A percentile compares a stretch with the other conserved stretches of the same genome.
Conservation (phyloP, 2,329 filamentous ascomycete species). For the Phyllosticta citrichinensis region DNA sequence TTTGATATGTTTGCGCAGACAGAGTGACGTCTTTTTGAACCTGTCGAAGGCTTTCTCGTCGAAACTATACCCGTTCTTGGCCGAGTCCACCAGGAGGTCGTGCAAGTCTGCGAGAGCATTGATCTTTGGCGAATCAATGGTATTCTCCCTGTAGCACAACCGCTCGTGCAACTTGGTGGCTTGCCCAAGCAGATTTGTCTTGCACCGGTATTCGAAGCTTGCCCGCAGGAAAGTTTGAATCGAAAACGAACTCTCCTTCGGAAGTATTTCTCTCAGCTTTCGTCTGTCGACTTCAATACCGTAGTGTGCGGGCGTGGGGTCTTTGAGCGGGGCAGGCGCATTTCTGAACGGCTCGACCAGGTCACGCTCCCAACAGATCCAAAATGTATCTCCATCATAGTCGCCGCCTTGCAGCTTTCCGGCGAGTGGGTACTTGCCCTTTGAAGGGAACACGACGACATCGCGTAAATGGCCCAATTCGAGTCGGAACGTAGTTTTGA, state of each 20-base stretch:
- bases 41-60: slow-evolving; percentile 33
- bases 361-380: slow-evolving; percentile 62
- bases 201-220: slow-evolving; percentile 50
- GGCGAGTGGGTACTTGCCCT: slow-evolving; percentile 53
- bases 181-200: slow-evolving; percentile 48
- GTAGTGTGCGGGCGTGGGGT: slow-evolving; percentile 38
- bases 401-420: slow-evolving; percentile 67
- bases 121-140: slow-evolving; percentile 17
- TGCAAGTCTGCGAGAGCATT: slow-evolving; percentile 30
- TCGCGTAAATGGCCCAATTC: slow-evolving; percentile 61
- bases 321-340: slow-evolving; percentile 37
- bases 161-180: slow-evolving; percentile 56
- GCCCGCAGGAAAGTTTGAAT: slow-evolving; percentile 41
- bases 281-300: slow-evolving; percentile 42
- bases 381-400: slow-evolving; percentile 70
- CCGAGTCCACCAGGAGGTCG: slow-evolving; percentile 36
- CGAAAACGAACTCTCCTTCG: slow-evolving; percentile 6
- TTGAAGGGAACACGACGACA: slow-evolving; percentile 65
- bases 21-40: slow-evolving; percentile 44
- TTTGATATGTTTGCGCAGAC: slow-evolving; percentile 42
- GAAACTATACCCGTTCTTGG: slow-evolving; percentile 41
- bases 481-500: slow-evolving; percentile 40
- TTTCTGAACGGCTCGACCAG: slow-evolving; percentile 61
- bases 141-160: slow-evolving; percentile 43
- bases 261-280: slow-evolving; percentile 38